phyloP scores from a whole-genome alignment of 768 basidiomycete genomes.

The Astraeus odoratus region DNA sequence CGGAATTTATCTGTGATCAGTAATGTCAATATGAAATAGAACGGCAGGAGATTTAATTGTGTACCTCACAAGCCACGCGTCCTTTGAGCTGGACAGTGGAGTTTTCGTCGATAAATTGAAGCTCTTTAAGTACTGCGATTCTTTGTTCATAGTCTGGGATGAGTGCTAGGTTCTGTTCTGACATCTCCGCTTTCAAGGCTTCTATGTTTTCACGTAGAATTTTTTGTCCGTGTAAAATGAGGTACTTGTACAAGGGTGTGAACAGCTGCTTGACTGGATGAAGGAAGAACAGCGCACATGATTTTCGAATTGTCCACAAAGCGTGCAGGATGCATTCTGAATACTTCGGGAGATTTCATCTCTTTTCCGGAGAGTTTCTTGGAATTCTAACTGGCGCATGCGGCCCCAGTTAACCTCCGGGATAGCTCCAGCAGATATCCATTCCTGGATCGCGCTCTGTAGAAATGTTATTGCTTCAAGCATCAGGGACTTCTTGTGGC shows the following conservation, averaged over 20 bases:
- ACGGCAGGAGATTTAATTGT: constrained; percentile 3
- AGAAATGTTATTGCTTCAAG: constrained; percentile 48
- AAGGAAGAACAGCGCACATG: constrained; percentile 50
- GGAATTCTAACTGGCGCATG: constrained; percentile 83
- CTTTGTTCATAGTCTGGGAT: constrained; percentile 97
- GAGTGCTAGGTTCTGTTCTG: constrained; percentile 94
- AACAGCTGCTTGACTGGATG: constrained; percentile 2
- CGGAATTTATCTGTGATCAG: constrained; percentile 82
- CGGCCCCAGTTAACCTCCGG: constrained; percentile 84
- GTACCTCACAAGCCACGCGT: constrained; percentile 94
- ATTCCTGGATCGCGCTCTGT: constrained; percentile 47
- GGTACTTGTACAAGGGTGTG: constrained; percentile 58
- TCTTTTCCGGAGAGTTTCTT: constrained; percentile 66
- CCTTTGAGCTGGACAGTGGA: constrained; percentile 95
- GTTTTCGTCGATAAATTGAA: constrained; percentile 93
- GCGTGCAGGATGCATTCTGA: constrained; percentile 39
- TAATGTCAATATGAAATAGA: background rate
- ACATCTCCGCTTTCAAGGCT: constrained; percentile 74
- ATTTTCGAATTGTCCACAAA: constrained; percentile 61
- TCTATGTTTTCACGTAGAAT: constrained; percentile 69
- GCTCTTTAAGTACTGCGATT: constrained; percentile 81
- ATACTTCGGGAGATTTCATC: constrained; percentile 42
- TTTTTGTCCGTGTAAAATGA: constrained; percentile 66
- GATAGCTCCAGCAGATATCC: constrained; percentile 39
- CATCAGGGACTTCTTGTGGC: constrained; percentile 56